Percentiles rank a stretch among this genome's conserved stretches.
These are phyloP conservation scores for Fusarium verticillioides DNA, from an alignment of 2,329 filamentous ascomycete genomes.

Conservation along the genomic window DNA sequence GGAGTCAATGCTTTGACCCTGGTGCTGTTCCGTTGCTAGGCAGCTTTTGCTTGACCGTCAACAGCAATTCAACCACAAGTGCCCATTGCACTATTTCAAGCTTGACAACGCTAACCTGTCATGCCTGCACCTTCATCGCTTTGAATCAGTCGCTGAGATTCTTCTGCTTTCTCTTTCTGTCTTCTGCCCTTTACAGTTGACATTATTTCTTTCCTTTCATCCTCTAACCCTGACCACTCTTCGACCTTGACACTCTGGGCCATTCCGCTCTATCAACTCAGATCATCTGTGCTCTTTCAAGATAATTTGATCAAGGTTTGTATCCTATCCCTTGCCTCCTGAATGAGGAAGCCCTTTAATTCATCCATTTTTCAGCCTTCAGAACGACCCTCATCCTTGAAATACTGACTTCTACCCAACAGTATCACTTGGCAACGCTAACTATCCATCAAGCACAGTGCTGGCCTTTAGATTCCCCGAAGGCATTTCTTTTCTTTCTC, in stretches of 20 bases:
- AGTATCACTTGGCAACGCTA: not conserved
- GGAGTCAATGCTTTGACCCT: not conserved
- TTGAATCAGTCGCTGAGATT: not conserved
- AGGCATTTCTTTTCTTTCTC: not conserved
- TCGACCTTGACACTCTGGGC: not conserved
- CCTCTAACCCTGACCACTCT: not conserved
- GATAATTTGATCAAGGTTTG: not conserved
- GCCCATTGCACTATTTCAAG: not conserved
- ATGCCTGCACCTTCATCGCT: not conserved
- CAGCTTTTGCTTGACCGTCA: not conserved
- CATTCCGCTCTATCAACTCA: not conserved
- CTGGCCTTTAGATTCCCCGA: not conserved
- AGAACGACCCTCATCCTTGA: not conserved
- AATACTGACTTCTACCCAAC: not conserved
- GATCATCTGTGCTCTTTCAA: not conserved
- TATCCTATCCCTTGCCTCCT: not conserved
- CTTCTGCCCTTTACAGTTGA: not conserved
- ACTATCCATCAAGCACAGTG: not conserved
- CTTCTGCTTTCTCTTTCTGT: not conserved
- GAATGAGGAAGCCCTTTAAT: not conserved
- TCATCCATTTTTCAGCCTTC: not conserved
- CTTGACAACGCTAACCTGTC: not conserved
- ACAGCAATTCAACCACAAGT: not conserved
- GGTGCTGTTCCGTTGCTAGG: not conserved
- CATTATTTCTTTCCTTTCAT: not conserved